phyloP scores from a whole-genome alignment of 2,329 filamentous ascomycete species.

The Botrytis cinerea region DNA sequence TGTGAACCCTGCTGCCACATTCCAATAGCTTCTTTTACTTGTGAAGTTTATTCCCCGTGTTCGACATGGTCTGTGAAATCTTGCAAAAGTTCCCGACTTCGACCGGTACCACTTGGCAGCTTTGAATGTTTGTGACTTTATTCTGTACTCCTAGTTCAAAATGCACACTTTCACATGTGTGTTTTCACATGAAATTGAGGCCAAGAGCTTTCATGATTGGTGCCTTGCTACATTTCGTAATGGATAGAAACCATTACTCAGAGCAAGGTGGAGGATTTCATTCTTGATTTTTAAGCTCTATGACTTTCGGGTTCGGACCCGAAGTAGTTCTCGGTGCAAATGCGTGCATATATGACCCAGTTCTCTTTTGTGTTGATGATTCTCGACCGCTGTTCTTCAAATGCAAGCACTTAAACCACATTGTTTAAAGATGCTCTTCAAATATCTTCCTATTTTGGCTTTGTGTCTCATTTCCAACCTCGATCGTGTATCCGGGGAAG shows the following conservation, averaged over 20 bases:
- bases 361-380: background rate
- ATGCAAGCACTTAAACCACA: background rate
- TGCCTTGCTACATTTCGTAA: background rate
- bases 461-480: background rate
- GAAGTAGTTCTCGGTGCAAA: background rate
- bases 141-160: background rate
- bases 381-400: background rate
- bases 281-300: background rate
- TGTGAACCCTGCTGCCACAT: background rate
- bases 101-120: background rate
- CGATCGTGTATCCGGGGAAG: background rate
- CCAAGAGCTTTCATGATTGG: background rate
- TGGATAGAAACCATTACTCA: background rate
- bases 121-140: background rate
- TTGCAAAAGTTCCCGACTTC: background rate
- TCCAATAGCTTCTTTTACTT: background rate
- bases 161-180: background rate
- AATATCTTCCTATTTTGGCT: background rate
- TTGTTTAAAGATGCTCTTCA: background rate
- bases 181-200: background rate
- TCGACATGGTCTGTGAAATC: background rate
- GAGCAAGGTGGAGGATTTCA: background rate
- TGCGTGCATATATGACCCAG: background rate
- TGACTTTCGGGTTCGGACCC: background rate
- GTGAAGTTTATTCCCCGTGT: background rate